A percentile compares a stretch with the other conserved stretches of the same genome.
These are phyloP conservation scores for Pecoramyces ruminantium DNA, from an alignment of 192 early-diverging fungal genomes.

Conservation along the genomic window DNA sequence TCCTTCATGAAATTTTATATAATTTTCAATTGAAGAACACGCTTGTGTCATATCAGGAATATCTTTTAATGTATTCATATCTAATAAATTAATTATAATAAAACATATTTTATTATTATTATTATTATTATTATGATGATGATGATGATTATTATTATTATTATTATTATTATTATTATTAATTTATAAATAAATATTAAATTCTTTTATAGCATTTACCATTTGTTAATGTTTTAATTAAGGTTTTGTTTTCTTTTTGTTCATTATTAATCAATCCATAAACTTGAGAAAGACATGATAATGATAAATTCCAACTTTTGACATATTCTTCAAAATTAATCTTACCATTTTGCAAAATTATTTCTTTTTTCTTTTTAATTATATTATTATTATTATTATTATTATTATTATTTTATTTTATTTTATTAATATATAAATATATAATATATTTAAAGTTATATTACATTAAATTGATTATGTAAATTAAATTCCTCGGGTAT, in stretches of 20 bases:
- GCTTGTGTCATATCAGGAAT: neutral
- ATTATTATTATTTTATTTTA: too few relatives aligned
- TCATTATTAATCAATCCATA: neutral
- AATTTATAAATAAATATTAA: too few relatives aligned
- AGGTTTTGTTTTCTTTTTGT: neutral
- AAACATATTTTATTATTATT: too few relatives aligned
- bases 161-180: too few relatives aligned
- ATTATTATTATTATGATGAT: too few relatives aligned
- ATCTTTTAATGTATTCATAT: neutral
- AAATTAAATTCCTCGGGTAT: neutral
- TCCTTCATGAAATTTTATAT: neutral
- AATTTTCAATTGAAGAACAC: neutral
- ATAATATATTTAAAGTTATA: too few relatives aligned
- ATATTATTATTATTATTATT: too few relatives aligned
- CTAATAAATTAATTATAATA: too few relatives aligned
- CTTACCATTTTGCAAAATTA: neutral
- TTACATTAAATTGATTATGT: neutral
- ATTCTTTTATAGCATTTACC: too few relatives aligned
- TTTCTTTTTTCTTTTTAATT: neutral
- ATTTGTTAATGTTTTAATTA: neutral
- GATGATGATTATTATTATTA: too few relatives aligned
- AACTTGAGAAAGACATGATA: neutral
- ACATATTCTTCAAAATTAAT: neutral
- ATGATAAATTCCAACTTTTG: neutral
- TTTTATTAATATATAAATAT: too few relatives aligned